Evolutionary conservation across 805 yeast genomes (phyloP).

Genomic region (Ogataea neopini): DNA sequence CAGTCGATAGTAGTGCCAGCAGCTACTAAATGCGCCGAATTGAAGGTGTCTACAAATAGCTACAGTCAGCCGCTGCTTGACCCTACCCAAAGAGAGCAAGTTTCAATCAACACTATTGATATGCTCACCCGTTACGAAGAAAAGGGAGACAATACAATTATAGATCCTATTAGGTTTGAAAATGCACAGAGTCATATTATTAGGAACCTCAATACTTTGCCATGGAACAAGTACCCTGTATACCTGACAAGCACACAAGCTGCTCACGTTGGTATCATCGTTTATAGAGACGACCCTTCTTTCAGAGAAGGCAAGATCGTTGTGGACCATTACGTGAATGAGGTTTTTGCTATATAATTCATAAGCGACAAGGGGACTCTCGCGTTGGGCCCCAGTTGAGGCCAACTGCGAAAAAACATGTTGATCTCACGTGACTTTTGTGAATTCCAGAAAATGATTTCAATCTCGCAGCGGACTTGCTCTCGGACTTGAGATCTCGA

Average conservation of each 20-base stretch:
- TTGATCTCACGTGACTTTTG: no score
- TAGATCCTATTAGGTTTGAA: neutral
- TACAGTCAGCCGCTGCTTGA: neutral
- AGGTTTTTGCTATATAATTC: no score
- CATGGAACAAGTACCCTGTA: neutral
- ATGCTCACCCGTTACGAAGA: neutral
- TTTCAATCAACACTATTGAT: neutral
- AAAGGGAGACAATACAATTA: neutral
- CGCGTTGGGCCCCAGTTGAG: no score
- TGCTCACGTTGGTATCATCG: neutral
- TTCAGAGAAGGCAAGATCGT: neutral
- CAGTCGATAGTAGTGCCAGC: neutral
- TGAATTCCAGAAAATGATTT: no score
- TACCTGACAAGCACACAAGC: neutral
- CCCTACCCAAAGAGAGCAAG: neutral
- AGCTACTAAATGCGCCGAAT: neutral
- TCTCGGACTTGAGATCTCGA: no score
- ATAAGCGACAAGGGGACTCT: no score
- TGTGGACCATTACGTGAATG: neutral
- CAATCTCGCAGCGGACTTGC: no score
- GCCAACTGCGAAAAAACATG: no score
- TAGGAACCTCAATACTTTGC: neutral
- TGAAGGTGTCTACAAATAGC: neutral
- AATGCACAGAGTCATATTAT: neutral
- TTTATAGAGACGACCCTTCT: neutral